Conservation (phyloP, 2,329 filamentous ascomycete species). For the Fusarium sp. region DNA sequence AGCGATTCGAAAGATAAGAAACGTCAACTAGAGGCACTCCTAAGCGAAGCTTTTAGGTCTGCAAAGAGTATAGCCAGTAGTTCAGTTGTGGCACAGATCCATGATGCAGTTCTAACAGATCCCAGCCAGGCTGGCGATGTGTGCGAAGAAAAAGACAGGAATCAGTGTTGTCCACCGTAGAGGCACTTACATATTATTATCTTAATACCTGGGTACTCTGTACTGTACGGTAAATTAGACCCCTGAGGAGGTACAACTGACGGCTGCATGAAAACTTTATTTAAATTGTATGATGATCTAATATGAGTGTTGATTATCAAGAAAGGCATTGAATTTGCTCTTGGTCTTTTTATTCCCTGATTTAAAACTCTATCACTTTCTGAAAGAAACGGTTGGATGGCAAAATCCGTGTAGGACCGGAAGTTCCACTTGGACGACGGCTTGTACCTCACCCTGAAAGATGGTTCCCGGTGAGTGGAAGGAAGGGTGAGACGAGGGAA, state of each 20-base stretch:
- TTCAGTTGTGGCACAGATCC: slow-evolving; percentile 28
- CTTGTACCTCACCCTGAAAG: slow-evolving; percentile 17
- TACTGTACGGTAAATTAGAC: neutral
- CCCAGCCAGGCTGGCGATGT: slow-evolving; percentile 17
- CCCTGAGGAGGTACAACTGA: neutral
- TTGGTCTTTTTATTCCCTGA: neutral
- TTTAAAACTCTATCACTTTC: slow-evolving; percentile 8
- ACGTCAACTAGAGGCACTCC: neutral
- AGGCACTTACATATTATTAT: neutral
- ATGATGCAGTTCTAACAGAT: slow-evolving; percentile 16
- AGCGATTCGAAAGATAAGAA: neutral
- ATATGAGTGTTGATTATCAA: neutral
- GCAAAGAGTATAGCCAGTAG: slow-evolving; percentile 20
- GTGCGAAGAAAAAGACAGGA: neutral
- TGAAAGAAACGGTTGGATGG: slow-evolving; percentile 9
- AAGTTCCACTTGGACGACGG: slow-evolving; percentile 23
- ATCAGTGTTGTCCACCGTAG: neutral
- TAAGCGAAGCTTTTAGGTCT: slow-evolving; percentile 23
- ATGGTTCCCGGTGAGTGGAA: slow-evolving; percentile 18
- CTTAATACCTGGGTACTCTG: neutral
- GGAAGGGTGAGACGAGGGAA: slow-evolving; percentile 24
- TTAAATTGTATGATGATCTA: neutral
- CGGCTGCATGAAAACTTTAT: neutral
- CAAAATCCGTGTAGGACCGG: slow-evolving; percentile 23
- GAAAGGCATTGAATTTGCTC: neutral